These are phyloP conservation scores for Deakozyma indianensis DNA, from an alignment of 805 yeast genomes.

Conservation along the genomic window DNA sequence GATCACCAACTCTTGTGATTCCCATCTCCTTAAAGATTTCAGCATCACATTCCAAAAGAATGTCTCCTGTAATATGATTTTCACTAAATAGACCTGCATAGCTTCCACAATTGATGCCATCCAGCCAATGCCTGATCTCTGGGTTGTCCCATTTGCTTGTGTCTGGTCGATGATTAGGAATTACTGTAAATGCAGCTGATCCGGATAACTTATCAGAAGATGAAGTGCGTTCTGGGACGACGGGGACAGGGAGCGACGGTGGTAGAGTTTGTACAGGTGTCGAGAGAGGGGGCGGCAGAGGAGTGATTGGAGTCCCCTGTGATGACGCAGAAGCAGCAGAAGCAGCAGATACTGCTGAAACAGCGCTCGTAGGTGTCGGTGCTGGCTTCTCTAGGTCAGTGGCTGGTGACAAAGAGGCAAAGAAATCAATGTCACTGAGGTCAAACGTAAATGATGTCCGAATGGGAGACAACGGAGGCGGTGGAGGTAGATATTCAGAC, in stretches of 20 bases:
- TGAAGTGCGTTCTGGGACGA: background rate
- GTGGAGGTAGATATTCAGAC: slow-evolving; percentile 14
- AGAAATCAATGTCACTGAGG: slow-evolving; percentile 2
- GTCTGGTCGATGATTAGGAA: slow-evolving; percentile 2
- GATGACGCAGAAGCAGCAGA: slow-evolving; percentile 1
- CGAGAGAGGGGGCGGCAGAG: background rate
- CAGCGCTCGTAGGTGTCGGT: background rate
- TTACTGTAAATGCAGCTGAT: background rate
- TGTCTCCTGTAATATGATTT: slow-evolving; percentile 41
- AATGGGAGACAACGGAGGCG: slow-evolving; percentile 16
- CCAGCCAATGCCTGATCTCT: slow-evolving; percentile 21
- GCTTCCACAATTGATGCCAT: slow-evolving; percentile 15
- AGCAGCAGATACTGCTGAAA: slow-evolving; percentile 1
- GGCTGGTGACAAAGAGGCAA: slow-evolving; percentile 2
- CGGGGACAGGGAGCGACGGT: background rate
- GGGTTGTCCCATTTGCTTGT: slow-evolving; percentile 16
- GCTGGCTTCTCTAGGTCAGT: slow-evolving; percentile 3
- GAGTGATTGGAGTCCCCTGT: slow-evolving; percentile 2
- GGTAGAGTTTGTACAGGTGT: background rate
- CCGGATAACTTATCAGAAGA: background rate
- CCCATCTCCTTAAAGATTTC: slow-evolving; percentile 53
- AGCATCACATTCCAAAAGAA: slow-evolving; percentile 47
- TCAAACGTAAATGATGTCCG: slow-evolving; percentile 8
- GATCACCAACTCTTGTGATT: slow-evolving; percentile 64
- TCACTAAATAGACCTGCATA: slow-evolving; percentile 20